Percentiles rank a stretch among this genome's conserved stretches.
Evolutionary conservation across 2,329 filamentous ascomycete species (phyloP).

Genomic region (Septoria linicola): DNA sequence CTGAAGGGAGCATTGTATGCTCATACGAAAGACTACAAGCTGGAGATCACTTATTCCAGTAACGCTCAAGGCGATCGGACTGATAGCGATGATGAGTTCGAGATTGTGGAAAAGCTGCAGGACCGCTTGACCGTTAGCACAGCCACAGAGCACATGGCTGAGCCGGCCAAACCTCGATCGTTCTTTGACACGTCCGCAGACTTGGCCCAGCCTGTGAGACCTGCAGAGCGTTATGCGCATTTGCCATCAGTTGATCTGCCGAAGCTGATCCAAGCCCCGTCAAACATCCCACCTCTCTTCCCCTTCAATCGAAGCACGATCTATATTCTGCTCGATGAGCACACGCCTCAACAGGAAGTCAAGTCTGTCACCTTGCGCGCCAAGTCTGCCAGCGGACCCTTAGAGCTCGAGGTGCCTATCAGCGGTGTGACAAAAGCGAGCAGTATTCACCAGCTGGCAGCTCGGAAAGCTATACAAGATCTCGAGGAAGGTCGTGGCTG

Average conservation of each 20-base stretch:
- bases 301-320: constrained; percentile 64
- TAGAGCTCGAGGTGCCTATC: constrained; percentile 65
- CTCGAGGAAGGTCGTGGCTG: constrained; percentile 70
- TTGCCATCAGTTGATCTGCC: constrained; percentile 57
- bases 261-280: constrained; percentile 63
- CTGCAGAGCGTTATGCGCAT: constrained; percentile 45
- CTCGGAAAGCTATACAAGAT: constrained; percentile 65
- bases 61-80: constrained; percentile 5
- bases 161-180: constrained; percentile 48
- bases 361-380: constrained; percentile 60
- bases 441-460: constrained; percentile 66
- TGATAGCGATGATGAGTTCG: constrained; percentile 55
- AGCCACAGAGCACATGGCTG: constrained; percentile 26
- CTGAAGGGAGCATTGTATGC: constrained; percentile 68
- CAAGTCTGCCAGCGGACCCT: constrained; percentile 56
- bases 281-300: constrained; percentile 63
- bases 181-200: constrained; percentile 57
- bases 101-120: constrained; percentile 60
- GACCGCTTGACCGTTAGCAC: constrained; percentile 49
- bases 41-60: constrained; percentile 60
- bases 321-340: constrained; percentile 63
- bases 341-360: constrained; percentile 48
- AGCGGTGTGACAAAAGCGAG: constrained; percentile 3
- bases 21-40: constrained; percentile 62
- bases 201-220: constrained; percentile 41